Conservation (phyloP, 2,329 filamentous ascomycete genomes). For the Alternaria longipes region DNA sequence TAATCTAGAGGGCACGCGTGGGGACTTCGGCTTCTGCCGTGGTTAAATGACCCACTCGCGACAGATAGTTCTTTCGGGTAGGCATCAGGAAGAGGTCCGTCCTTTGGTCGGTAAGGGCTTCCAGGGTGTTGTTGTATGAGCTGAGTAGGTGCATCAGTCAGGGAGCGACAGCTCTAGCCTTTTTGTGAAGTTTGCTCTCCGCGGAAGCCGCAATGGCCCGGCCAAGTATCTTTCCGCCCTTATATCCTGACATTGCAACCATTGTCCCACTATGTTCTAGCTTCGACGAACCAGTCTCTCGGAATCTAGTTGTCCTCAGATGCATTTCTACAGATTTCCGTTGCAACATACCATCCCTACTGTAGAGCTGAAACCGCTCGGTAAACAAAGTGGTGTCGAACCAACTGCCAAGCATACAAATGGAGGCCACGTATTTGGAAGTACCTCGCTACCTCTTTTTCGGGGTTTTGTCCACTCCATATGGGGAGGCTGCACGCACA, state of each 20-base stretch:
- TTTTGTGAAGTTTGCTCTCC: constrained; percentile 2
- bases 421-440: not conserved
- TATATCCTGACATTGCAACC: constrained; percentile 1
- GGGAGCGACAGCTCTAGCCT: not conserved
- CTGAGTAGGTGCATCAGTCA: constrained; percentile 1
- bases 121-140: not conserved
- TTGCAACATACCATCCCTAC: not conserved
- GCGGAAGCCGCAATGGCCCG: constrained; percentile 9
- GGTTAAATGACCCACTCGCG: not conserved
- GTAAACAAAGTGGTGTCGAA: not conserved
- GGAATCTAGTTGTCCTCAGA: not conserved
- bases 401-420: not conserved
- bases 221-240: not conserved
- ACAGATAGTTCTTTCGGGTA: not conserved
- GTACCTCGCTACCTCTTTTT: not conserved
- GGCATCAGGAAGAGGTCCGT: not conserved
- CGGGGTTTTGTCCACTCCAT: not conserved
- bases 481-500: not conserved
- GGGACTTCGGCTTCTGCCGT: constrained; percentile 1
- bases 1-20: not conserved
- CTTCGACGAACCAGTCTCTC: not conserved
- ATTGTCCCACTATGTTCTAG: constrained; percentile 10
- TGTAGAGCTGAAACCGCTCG: not conserved
- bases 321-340: not conserved
- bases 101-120: not conserved